These are phyloP conservation scores for Coniophora puteana DNA, from an alignment of 1,284 basidiomycete species.

Conservation along the genomic window DNA sequence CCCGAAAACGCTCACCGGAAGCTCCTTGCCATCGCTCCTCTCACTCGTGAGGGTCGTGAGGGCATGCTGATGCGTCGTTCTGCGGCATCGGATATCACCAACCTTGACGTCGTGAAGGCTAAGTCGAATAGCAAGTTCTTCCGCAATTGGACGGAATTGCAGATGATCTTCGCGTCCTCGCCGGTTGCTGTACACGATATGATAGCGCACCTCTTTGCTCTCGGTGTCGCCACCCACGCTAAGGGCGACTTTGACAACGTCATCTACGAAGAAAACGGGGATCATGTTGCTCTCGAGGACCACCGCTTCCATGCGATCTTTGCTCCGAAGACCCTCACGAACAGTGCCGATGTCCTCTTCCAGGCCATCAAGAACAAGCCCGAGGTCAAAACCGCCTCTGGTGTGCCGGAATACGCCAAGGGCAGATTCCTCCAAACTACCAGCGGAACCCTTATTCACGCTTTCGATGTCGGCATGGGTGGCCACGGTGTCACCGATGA, in stretches of 20 bases:
- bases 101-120: background rate
- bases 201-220: slow-evolving; percentile 1
- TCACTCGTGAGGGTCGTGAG: background rate
- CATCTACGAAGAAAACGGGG: background rate
- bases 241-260: background rate
- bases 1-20: too few relatives aligned
- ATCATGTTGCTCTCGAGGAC: background rate
- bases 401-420: slow-evolving; percentile 5
- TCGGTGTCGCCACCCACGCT: slow-evolving; percentile 2
- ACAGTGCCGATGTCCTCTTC: background rate
- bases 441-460: background rate
- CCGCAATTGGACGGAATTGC: background rate
- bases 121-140: slow-evolving; percentile 3
- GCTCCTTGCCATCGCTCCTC: too few relatives aligned
- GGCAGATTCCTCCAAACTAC: slow-evolving; percentile 1
- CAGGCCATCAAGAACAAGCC: background rate
- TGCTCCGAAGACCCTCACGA: too few relatives aligned
- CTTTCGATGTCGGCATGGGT: slow-evolving; percentile 5
- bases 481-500: background rate
- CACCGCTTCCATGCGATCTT: too few relatives aligned
- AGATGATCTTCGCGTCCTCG: background rate
- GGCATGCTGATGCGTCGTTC: background rate
- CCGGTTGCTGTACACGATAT: too few relatives aligned
- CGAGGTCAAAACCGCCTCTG: background rate
- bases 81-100: slow-evolving; percentile 1